These are phyloP conservation scores for Westerdykella aurantiaca DNA, from an alignment of 2,329 filamentous ascomycete species.

Conservation along the genomic window DNA sequence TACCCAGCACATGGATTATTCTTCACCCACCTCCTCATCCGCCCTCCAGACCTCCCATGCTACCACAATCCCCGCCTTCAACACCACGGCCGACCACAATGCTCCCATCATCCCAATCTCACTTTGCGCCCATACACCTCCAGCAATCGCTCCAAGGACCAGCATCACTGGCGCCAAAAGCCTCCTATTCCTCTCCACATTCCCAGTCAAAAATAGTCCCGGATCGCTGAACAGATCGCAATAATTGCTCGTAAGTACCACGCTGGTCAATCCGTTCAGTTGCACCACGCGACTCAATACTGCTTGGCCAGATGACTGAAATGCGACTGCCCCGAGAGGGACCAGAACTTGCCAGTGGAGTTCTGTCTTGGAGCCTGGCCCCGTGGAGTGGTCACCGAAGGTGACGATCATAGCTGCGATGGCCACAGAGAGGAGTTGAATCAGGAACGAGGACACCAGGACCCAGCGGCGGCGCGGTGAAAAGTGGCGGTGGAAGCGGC, in stretches of 20 bases:
- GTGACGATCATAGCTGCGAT: constrained; percentile 41
- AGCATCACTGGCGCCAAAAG: constrained; percentile 47
- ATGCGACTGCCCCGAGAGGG: constrained; percentile 64
- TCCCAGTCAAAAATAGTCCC: constrained; percentile 42
- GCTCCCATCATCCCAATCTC: constrained; percentile 47
- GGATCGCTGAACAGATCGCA: constrained; percentile 71
- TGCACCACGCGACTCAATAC: constrained; percentile 66
- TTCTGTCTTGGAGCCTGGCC: constrained; percentile 22
- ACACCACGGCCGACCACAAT: constrained; percentile 43
- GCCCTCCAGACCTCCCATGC: constrained; percentile 40
- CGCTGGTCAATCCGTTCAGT: constrained; percentile 66
- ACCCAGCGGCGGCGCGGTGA: constrained; percentile 60
- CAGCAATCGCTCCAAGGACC: constrained; percentile 50
- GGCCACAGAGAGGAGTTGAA: constrained; percentile 41
- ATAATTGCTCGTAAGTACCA: constrained; percentile 76
- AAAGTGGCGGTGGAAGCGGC: constrained; percentile 59
- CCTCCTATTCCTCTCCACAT: constrained; percentile 51
- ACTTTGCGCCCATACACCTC: constrained; percentile 52
- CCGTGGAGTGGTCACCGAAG: constrained; percentile 23
- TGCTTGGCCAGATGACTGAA: constrained; percentile 73
- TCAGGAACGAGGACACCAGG: constrained; percentile 44
- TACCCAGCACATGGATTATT: constrained; percentile 1
- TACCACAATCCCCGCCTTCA: constrained; percentile 37
- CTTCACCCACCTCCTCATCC: constrained; percentile 2
- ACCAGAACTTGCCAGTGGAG: constrained; percentile 52